Evolutionary conservation across 495 filamentous ascomycete genomes (phyloP).

Genomic region (Hypoxylon fragiforme): DNA sequence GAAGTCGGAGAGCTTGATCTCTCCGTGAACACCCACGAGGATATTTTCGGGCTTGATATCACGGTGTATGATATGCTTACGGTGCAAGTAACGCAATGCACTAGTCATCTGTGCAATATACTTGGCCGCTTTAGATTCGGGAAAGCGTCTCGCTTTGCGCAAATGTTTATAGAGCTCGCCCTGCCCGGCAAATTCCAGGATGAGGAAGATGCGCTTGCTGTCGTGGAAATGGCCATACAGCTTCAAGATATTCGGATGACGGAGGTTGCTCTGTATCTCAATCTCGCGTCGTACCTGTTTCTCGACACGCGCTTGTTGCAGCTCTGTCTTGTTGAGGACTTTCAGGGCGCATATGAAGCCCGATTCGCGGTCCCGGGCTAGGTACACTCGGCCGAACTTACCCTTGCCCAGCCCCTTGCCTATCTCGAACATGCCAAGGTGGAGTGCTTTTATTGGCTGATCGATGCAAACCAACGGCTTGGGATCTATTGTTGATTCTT

Average conservation of each 20-base stretch:
- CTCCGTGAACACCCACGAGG: conserved; percentile 92
- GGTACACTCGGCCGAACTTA: conserved; percentile 95
- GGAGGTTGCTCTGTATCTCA: conserved; percentile 94
- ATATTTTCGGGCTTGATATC: conserved; percentile 99
- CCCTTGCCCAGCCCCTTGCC: conserved; percentile 94
- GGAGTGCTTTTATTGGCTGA: conserved; percentile 75
- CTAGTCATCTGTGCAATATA: conserved; percentile 98
- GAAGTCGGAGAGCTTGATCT: conserved; percentile 98
- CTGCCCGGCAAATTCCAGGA: conserved; percentile 92
- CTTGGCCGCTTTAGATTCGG: conserved; percentile 93
- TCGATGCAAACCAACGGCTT: conserved; percentile 56
- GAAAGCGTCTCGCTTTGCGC: conserved; percentile 81
- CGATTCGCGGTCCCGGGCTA: conserved; percentile 84
- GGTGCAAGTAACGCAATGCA: conserved; percentile 88
- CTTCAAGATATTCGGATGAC: conserved; percentile 93
- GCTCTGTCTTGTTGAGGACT: conserved; percentile 91
- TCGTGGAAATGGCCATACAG: conserved; percentile 98
- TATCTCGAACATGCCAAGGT: conserved; percentile 99
- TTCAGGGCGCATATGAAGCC: conserved; percentile 97
- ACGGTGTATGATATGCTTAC: conserved; percentile 97
- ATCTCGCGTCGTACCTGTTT: conserved; percentile 97
- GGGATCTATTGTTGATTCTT: conserved; percentile 57
- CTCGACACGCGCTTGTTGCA: conserved; percentile 86
- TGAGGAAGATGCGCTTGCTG: conserved; percentile 91
- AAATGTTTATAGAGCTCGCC: conserved; percentile 98